Conservation (phyloP, 495 filamentous ascomycete species). For the Hypomontagnella submonticulosa region DNA sequence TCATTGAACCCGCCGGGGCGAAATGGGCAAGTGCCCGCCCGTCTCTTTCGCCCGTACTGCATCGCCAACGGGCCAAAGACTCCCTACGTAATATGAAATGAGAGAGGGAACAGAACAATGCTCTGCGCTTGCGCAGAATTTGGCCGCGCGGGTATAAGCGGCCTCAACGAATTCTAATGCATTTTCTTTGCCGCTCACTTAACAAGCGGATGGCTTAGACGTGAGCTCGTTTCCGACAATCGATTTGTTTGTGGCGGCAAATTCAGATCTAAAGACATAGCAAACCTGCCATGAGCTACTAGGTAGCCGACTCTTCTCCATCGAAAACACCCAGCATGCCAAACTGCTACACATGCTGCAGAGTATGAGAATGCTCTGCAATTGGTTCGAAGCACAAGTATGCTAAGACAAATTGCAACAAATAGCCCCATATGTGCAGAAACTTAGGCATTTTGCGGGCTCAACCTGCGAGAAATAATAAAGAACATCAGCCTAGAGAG, state of each 20-base stretch:
- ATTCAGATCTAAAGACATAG: conserved; percentile 24
- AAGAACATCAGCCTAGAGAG: conserved; percentile 9
- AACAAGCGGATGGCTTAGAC: conserved; percentile 33
- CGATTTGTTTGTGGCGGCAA: conserved; percentile 33
- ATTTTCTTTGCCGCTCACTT: conserved; percentile 38
- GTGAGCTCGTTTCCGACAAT: conserved; percentile 33
- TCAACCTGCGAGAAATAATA: conserved; percentile 29
- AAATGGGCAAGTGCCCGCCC: conserved; percentile 28
- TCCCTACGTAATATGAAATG: not conserved
- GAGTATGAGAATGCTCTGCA: conserved; percentile 25
- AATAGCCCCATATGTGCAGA: conserved; percentile 19
- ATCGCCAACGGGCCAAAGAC: conserved; percentile 12
- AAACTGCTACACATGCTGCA: conserved; percentile 26
- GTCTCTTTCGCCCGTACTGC: conserved; percentile 10
- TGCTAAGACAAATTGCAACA: conserved; percentile 32
- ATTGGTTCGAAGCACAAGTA: conserved; percentile 24
- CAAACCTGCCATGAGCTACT: conserved; percentile 21
- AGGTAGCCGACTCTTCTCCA: not conserved
- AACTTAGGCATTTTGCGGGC: conserved; percentile 19
- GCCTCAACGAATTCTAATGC: conserved; percentile 15
- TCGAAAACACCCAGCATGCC: conserved; percentile 15
- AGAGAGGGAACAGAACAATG: conserved; percentile 14
- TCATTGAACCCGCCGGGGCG: conserved; percentile 38
- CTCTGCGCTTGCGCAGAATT: conserved; percentile 13
- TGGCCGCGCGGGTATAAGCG: conserved; percentile 37